phyloP scores from a whole-genome alignment of 495 filamentous ascomycete species.

The Podospora didyma region DNA sequence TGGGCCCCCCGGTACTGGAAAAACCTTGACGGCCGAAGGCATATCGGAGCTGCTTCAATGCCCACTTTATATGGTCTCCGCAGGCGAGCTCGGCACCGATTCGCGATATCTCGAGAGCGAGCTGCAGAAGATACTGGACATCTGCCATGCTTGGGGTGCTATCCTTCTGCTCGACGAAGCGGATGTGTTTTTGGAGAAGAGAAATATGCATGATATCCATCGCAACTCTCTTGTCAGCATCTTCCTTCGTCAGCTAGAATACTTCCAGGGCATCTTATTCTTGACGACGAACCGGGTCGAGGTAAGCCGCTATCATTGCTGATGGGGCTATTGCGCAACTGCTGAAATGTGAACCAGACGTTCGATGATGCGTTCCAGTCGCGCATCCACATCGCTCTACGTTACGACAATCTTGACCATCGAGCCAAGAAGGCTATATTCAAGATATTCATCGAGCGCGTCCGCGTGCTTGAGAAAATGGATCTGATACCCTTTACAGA shows the following conservation, averaged over 20 bases:
- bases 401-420: conserved; percentile 71
- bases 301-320: conserved; percentile 16
- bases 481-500: conserved; percentile 61
- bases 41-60: conserved; percentile 80
- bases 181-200: conserved; percentile 74
- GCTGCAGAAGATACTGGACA: conserved; percentile 79
- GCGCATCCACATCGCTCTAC: conserved; percentile 62
- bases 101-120: conserved; percentile 72
- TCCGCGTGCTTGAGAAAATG: conserved; percentile 60
- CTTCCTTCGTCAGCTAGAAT: conserved; percentile 51
- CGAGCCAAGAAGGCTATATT: conserved; percentile 81
- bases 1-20: conserved; percentile 82
- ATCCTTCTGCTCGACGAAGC: conserved; percentile 75
- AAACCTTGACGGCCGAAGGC: conserved; percentile 84
- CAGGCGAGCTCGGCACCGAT: conserved; percentile 79
- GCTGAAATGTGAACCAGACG: conserved; percentile 37
- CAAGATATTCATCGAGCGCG: conserved; percentile 75
- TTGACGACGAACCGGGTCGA: conserved; percentile 54
- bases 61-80: conserved; percentile 80
- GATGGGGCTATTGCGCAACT: background rate
- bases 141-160: conserved; percentile 84
- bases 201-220: conserved; percentile 68
- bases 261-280: conserved; percentile 51
- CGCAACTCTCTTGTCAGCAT: conserved; percentile 71
- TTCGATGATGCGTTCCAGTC: conserved; percentile 63